Percentiles rank a stretch among this genome's conserved stretches.
These are phyloP conservation scores for Allomyces macrogynus DNA, from an alignment of 192 early-diverging fungal genomes.

Conservation along the genomic window DNA sequence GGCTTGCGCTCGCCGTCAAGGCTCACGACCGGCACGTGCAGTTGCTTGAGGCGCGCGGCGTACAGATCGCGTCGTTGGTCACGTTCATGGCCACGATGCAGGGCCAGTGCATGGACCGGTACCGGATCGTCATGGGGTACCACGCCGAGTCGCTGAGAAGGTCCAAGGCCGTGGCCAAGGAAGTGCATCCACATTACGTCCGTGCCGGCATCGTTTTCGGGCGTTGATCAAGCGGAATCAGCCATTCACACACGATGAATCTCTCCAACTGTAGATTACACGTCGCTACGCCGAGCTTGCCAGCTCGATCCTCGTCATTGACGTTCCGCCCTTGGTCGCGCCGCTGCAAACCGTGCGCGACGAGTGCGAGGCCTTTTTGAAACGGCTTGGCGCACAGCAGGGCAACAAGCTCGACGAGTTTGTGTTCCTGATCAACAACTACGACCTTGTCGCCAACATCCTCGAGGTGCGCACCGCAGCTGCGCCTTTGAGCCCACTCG, in stretches of 20 bases:
- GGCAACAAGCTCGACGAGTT: slow-evolving; percentile 41
- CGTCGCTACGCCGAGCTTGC: slow-evolving; percentile 85
- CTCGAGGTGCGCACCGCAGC: slow-evolving; percentile 31
- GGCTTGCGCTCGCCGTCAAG: slow-evolving; percentile 71
- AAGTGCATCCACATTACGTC: slow-evolving; percentile 65
- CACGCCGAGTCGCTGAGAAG: slow-evolving; percentile 84
- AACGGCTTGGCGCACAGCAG: slow-evolving; percentile 50
- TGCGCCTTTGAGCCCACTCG: no score
- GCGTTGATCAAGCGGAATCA: background rate
- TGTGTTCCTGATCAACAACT: slow-evolving; percentile 87
- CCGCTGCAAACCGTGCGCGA: slow-evolving; percentile 49
- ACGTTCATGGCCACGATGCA: slow-evolving; percentile 81
- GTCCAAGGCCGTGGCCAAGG: slow-evolving; percentile 31
- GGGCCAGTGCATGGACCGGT: slow-evolving; percentile 15
- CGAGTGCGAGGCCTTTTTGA: slow-evolving; percentile 58
- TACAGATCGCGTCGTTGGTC: slow-evolving; percentile 51
- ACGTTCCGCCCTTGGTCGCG: slow-evolving; percentile 15
- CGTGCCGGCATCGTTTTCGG: slow-evolving; percentile 10
- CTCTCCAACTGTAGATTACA: slow-evolving; percentile 29
- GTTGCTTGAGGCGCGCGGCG: slow-evolving; percentile 56
- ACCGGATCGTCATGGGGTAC: slow-evolving; percentile 53
- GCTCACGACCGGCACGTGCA: slow-evolving; percentile 61
- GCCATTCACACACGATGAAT: no score
- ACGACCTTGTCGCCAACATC: slow-evolving; percentile 66
- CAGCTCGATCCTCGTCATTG: slow-evolving; percentile 71